These are phyloP conservation scores for Acanthamoeba royreba DNA, from an alignment of 208 protist genomes.

Conservation along the genomic window DNA sequence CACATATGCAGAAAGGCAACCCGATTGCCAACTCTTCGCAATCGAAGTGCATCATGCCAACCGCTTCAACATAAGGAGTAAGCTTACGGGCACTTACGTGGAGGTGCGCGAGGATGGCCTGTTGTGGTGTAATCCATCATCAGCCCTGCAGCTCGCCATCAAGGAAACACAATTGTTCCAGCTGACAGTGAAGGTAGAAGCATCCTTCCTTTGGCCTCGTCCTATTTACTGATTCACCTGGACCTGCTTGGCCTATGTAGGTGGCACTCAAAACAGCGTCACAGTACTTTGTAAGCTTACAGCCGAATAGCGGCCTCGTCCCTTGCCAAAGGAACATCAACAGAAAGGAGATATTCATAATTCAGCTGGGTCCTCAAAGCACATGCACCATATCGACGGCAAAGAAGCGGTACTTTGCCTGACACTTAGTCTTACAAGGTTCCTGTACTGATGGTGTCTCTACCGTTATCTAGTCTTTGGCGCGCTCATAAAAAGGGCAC, in stretches of 20 bases:
- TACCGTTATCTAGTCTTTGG: not conserved
- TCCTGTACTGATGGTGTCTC: not conserved
- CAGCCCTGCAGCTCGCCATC: not conserved
- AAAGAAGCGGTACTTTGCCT: not conserved
- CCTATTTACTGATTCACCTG: not conserved
- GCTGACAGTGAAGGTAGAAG: not conserved
- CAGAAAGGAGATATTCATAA: not conserved
- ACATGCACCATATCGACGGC: constrained; percentile 3
- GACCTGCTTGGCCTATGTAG: not conserved
- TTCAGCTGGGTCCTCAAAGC: not conserved
- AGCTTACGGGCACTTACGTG: constrained; percentile 11
- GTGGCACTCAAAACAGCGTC: not conserved
- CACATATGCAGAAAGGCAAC: not conserved
- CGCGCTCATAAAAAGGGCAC: not conserved
- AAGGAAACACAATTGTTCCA: constrained; percentile 19
- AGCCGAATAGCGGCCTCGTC: not conserved
- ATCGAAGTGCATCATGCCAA: not conserved
- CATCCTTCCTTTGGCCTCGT: not conserved
- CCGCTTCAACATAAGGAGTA: not conserved
- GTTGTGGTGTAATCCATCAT: not conserved
- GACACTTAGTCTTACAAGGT: not conserved
- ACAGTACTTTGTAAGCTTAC: not conserved
- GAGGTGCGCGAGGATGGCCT: constrained; percentile 9
- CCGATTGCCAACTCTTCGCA: not conserved
- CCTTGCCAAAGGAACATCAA: not conserved